Evolutionary conservation across 2,329 filamentous ascomycete genomes (phyloP), one percentile per base, ranked within the genome.

Genomic region (Blastomyces percursus): DNA sequence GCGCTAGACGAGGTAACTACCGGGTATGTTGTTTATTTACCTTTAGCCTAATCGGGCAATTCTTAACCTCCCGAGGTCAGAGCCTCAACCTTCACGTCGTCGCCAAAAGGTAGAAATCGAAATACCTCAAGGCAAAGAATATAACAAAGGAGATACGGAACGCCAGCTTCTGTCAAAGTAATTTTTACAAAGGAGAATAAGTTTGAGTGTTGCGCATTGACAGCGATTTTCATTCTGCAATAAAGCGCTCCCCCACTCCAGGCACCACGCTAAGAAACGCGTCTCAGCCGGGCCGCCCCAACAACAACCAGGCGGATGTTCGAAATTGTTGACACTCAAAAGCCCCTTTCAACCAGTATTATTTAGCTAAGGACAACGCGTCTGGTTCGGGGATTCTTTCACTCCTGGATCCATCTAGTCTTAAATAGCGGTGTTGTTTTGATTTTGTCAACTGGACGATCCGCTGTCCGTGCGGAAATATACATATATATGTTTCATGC

Each of bases 21-120:
- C 40, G 35, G 35, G 30, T n/a, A 35, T 61, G 21, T 56, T 61
- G 51, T 61, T 61, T 61, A 61, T 61, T 61, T 61, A 61, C 42
- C 11, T 61, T 30, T 61, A 61, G 38, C 60, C 60, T n/a, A 48
- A 61, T 61, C 27, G 38, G 60, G 60, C 21, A 56, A 61, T 61
- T 48, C 46, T 35, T 38, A 60, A 50, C 24, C 50, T 27, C 40
- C 24, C 12, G 48, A 30, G 11, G 48, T 51, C 38, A 40, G 3
- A 3, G 14, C 1, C 12, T 40, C 38, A 40, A 46, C 40, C 40
- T 42, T 6, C 40, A 16, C 40, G 19, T 46, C 44, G 19, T 46
- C 9, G 9, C 2, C 19, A 24, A n/a, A 48, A 21, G 44, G 3
- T 4, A 12, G n/a, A 44, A n/a, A 19, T 1, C 19, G 40, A 46